Conservation (phyloP, 371 early-diverging fungal genomes). For the Saksenaea oblongispora region DNA sequence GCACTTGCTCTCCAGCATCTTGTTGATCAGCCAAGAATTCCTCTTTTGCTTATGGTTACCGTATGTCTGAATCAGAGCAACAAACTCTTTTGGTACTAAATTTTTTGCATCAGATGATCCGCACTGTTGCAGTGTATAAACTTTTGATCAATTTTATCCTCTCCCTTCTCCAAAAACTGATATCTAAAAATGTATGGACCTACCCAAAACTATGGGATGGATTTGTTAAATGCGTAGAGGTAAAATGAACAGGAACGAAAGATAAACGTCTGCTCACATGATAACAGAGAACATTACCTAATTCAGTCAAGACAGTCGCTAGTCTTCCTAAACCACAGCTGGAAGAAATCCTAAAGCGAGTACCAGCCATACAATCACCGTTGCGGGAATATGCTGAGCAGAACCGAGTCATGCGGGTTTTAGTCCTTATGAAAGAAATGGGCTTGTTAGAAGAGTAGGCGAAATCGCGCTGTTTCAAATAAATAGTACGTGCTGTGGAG, state of each 20-base stretch:
- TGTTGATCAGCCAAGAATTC: conserved; percentile 64
- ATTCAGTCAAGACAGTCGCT: conserved; percentile 58
- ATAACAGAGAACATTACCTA: conserved; percentile 51
- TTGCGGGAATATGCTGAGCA: conserved; percentile 45
- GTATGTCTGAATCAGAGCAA: conserved; percentile 27
- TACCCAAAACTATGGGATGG: conserved; percentile 77
- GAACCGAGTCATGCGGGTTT: conserved; percentile 23
- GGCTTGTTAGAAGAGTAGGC: conserved; percentile 21
- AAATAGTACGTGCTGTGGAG: neutral
- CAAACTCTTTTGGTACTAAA: neutral
- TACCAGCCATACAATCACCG: conserved; percentile 51
- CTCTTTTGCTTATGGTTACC: conserved; percentile 75
- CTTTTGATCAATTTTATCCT: conserved; percentile 59
- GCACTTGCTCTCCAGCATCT: conserved; percentile 68
- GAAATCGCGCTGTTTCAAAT: neutral
- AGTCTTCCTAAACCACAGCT: conserved; percentile 61
- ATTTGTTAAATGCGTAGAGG: conserved; percentile 69
- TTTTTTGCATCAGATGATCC: conserved; percentile 56
- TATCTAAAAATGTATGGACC: conserved; percentile 71
- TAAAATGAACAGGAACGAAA: neutral
- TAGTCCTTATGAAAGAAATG: conserved; percentile 32
- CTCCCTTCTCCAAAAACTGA: conserved; percentile 58
- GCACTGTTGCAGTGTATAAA: conserved; percentile 64
- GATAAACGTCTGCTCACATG: neutral
- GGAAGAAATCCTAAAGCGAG: conserved; percentile 54